A percentile compares a stretch with the other conserved stretches of the same genome.
phyloP scores from a whole-genome alignment of 148 eudicot species.

The Fagopyrum homotropicum region DNA sequence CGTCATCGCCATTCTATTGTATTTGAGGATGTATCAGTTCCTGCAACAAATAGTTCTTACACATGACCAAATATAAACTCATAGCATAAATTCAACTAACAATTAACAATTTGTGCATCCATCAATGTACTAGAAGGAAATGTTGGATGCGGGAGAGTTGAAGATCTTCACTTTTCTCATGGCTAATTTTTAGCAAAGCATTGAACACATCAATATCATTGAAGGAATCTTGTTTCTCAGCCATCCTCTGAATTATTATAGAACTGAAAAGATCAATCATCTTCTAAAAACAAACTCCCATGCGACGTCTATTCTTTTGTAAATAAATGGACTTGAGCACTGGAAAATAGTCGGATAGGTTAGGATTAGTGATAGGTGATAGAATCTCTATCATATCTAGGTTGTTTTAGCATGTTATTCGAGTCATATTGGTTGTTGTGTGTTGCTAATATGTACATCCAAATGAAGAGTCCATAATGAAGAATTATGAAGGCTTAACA shows the following conservation, averaged over 20 bases:
- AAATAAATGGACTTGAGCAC: neutral
- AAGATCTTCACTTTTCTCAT: constrained; percentile 4
- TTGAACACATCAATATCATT: neutral
- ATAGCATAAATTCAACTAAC: too few species aligned
- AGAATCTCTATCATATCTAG: too few species aligned
- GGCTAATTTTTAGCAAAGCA: constrained; percentile 8
- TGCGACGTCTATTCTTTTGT: neutral
- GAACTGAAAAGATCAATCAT: neutral
- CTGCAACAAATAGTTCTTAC: neutral
- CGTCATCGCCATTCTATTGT: constrained; percentile 38
- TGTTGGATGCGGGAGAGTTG: neutral
- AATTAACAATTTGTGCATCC: too few species aligned
- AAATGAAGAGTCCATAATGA: too few species aligned
- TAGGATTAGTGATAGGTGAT: too few species aligned
- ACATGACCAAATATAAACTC: too few species aligned
- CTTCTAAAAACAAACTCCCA: neutral
- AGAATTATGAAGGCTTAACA: too few species aligned
- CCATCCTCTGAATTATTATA: neutral
- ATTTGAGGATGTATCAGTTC: constrained; percentile 22
- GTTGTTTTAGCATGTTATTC: too few species aligned
- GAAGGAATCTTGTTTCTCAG: neutral
- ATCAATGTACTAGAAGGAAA: too few species aligned
- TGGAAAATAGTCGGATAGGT: constrained; percentile 10
- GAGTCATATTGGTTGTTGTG: too few species aligned
- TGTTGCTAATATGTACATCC: too few species aligned